Conservation (phyloP, 768 basidiomycete genomes). For the Leucocoprinus birnbaumii region DNA sequence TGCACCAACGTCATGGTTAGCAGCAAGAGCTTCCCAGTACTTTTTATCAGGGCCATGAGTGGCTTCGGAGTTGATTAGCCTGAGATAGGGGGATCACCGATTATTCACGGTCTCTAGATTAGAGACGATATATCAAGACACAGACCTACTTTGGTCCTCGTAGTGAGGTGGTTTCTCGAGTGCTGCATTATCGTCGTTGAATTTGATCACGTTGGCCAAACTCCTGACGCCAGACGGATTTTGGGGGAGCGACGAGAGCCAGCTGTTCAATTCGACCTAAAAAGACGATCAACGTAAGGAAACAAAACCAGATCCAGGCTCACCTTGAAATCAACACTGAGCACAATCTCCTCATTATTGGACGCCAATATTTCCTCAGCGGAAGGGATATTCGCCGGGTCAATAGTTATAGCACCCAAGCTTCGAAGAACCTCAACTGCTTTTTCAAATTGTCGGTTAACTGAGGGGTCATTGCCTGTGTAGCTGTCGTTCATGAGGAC, state of each 20-base stretch:
- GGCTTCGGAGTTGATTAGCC: slow-evolving; percentile 35
- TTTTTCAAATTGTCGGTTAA: slow-evolving; percentile 35
- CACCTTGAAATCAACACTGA: slow-evolving; percentile 59
- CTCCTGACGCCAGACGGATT: slow-evolving; percentile 55
- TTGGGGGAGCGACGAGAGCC: slow-evolving; percentile 40
- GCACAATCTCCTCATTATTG: slow-evolving; percentile 52
- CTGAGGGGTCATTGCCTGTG: slow-evolving; percentile 29
- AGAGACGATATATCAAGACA: neutral
- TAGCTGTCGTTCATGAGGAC: slow-evolving; percentile 32
- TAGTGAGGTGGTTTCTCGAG: slow-evolving; percentile 43
- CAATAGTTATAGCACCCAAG: slow-evolving; percentile 51
- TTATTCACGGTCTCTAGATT: neutral
- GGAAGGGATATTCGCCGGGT: slow-evolving; percentile 60
- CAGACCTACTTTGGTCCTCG: slow-evolving; percentile 33
- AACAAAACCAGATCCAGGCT: neutral
- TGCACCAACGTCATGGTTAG: slow-evolving; percentile 43
- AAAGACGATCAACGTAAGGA: neutral
- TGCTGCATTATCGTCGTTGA: slow-evolving; percentile 48
- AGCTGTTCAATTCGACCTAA: slow-evolving; percentile 51
- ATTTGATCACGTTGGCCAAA: slow-evolving; percentile 55
- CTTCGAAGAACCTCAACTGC: slow-evolving; percentile 32
- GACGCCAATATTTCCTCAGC: slow-evolving; percentile 45
- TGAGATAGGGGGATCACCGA: slow-evolving; percentile 11
- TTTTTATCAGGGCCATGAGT: slow-evolving; percentile 40
- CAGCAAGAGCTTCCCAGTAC: slow-evolving; percentile 41